These are phyloP conservation scores for Urochloa ruziziensis DNA, from an alignment of 176 grass and related monocot species.

Conservation along the genomic window DNA sequence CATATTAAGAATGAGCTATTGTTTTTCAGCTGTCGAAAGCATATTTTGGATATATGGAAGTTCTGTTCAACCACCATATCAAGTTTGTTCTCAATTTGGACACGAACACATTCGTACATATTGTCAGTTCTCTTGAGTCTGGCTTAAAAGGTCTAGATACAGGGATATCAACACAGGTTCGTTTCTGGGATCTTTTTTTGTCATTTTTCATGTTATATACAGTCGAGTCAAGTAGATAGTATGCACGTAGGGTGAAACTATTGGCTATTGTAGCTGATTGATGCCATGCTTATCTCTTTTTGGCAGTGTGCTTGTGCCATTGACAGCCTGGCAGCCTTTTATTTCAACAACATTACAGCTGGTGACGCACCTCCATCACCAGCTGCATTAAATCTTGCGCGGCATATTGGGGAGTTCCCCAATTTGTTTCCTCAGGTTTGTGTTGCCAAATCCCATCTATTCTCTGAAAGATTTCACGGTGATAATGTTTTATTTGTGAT, in stretches of 20 bases:
- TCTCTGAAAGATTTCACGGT: slow-evolving; percentile 14
- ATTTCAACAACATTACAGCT: slow-evolving; percentile 88
- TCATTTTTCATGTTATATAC: too few relatives aligned
- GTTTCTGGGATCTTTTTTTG: slow-evolving; percentile 4
- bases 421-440: slow-evolving; percentile 96
- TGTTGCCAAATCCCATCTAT: slow-evolving; percentile 10
- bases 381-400: slow-evolving; percentile 81
- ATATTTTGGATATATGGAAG: slow-evolving; percentile 91
- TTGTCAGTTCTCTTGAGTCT: slow-evolving; percentile 90
- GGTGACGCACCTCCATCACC: slow-evolving; percentile 79
- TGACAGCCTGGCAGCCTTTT: slow-evolving; percentile 90
- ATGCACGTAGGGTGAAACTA: too few relatives aligned
- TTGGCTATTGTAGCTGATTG: background rate
- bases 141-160: slow-evolving; percentile 97
- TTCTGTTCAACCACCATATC: slow-evolving; percentile 95
- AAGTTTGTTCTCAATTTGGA: slow-evolving; percentile 90
- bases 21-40: slow-evolving; percentile 87
- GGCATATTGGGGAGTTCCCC: slow-evolving; percentile 78
- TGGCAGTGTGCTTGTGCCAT: slow-evolving; percentile 89
- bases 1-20: slow-evolving; percentile 14
- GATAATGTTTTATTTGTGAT: slow-evolving; percentile 24
- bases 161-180: slow-evolving; percentile 95
- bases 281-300: slow-evolving; percentile 31
- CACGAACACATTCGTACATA: slow-evolving; percentile 92
- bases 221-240: too few relatives aligned